Evolutionary conservation across 2,329 filamentous ascomycete species (phyloP), one percentile per base, ranked within the genome.

Genomic region (Celoporthe dispersa): DNA sequence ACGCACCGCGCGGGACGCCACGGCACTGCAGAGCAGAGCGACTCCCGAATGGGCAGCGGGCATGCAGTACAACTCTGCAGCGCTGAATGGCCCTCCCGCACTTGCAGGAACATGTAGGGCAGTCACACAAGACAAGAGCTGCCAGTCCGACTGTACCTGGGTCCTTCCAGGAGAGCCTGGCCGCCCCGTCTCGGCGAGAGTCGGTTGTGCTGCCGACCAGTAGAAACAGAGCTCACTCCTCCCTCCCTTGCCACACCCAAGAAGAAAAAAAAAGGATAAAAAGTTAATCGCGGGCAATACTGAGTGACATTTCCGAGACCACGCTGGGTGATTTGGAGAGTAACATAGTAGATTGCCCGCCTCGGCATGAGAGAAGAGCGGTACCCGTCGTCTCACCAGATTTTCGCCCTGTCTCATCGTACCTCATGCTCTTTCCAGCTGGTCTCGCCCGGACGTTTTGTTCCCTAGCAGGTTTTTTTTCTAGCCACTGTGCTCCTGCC

Each of bases 321-420:
- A 55, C 39, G 51, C 31, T 63, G 25, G n/a, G 37, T 31, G 14
- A 16, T 35, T 3, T 3, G 12, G 39, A 16, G 39, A 41, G 39
- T 41, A 41, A 37, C 31, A 3, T 8, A 39, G n/a, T n/a, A 12
- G 33, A 39, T n/a, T 9, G n/a, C 48, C 22, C 44, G 41, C 39
- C 66, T 31, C 37, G 66, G 44, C 66, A 68, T 68, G 41, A 63
- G 63, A 33, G 28, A 63, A 68, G 31, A 9, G 35, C 35, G 66
- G 28, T 68, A 68, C 66, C 66, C 66, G 66, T 59, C 41, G 57
- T 68, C 66, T 62, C 59, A 62, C 59, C 59, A 62, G 31, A 55
- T 55, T 61, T 44, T 33, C 12, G 28, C 39, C 39, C 14, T 37
- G 55, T 51, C 39, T 61, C 48, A 55, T 39, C 33, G 55, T 41